Base-by-base conservation (phyloP, 495 filamentous ascomycete genomes). In the Penicillium salamii region DNA sequence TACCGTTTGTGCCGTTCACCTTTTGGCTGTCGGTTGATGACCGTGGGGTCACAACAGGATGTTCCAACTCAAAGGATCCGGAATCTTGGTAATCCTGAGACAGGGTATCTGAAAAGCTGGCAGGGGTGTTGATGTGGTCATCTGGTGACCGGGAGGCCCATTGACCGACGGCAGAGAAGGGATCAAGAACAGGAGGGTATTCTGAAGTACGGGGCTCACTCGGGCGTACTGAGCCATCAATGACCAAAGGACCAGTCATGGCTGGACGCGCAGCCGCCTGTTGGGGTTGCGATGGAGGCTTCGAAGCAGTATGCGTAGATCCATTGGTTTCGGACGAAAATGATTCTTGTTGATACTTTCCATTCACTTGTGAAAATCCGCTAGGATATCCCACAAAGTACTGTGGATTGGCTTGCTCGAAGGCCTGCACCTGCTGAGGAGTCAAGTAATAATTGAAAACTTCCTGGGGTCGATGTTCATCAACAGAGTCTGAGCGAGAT, bases 361-460 rank as follows among this genome's bases (percentile, higher is more conserved):
- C 66, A 8, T 59, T 63, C 20, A 78, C 74, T 7, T 76, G 69
- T 15, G 78, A 53, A 31, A 73, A 67, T 45, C 75, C 71, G 42
- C 71, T 74, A 23, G 71, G 74, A 38, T 75, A 61, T 5, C 72
- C 59, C 14, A 80, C 49, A 17, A 81, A 80, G 26, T 69, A 74
- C 33, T 72, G 72, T 1, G 72, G 42, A 80, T 52, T n/a, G 70
- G 69, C 70, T 17, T 78, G 78, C 33, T 75, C 68, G 45, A 72
- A 76, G 5, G 68, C 44, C 29, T 75, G 75, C n/a, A 77, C 53
- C 46, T 82, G 75, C 28, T 80, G 75, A 4, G 82, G 79, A 28
- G 76, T 76, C 12, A 86, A 67, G 55, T 86, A 88, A 59, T 83
- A 84, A 0, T 83, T 82, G 50, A 86, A 67, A 62, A 87, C 85